Evolutionary conservation across 2,329 filamentous ascomycete genomes (phyloP).

Genomic region (Aspergillus tubingensis): DNA sequence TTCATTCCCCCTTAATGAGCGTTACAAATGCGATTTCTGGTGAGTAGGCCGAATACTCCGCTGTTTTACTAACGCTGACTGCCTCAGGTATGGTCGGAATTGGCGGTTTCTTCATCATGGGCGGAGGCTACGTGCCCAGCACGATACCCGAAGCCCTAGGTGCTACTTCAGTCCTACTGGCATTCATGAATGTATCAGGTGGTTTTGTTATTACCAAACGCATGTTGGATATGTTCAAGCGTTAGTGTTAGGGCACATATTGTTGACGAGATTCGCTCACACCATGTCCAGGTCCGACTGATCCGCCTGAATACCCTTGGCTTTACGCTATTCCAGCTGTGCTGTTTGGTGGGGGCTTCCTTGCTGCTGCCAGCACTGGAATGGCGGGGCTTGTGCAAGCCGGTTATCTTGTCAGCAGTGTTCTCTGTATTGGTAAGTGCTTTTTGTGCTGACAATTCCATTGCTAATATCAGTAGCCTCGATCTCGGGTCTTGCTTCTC

Average conservation of each 20-base stretch:
- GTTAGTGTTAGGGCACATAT: conserved; percentile 43
- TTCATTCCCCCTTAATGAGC: conserved; percentile 89
- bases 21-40: conserved; percentile 91
- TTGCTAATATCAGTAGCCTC: conserved; percentile 50
- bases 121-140: conserved; percentile 74
- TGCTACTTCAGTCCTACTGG: conserved; percentile 76
- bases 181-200: conserved; percentile 85
- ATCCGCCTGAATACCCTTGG: conserved; percentile 87
- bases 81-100: conserved; percentile 74
- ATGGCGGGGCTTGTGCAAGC: conserved; percentile 83
- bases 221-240: conserved; percentile 90
- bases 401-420: conserved; percentile 80
- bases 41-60: conserved; percentile 23
- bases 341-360: conserved; percentile 77
- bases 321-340: conserved; percentile 76
- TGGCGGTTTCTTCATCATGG: conserved; percentile 85
- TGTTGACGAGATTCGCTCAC: conserved; percentile 19
- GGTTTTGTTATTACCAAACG: conserved; percentile 90
- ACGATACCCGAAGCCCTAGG: conserved; percentile 79
- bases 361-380: conserved; percentile 77
- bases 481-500: conserved; percentile 77
- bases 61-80: conserved; percentile 19
- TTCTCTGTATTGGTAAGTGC: conserved; percentile 71
- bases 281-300: conserved; percentile 64
- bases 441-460: background rate